Percentiles rank a stretch among this genome's conserved stretches.
Conservation (phyloP, 2,329 filamentous ascomycete species). For the Penicillium sp. region DNA sequence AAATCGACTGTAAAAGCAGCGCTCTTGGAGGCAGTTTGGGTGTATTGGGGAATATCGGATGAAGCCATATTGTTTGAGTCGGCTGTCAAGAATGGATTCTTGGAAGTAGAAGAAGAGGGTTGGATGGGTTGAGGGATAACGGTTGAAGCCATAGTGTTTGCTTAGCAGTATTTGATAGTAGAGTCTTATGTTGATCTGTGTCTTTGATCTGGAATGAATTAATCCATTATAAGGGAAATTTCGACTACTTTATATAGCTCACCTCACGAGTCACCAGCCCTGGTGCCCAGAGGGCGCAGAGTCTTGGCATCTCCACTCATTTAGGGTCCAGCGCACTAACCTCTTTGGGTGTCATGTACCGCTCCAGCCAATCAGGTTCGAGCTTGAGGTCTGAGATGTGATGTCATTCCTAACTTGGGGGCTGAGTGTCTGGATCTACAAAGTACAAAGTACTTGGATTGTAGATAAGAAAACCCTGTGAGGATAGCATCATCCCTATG, state of each 20-base stretch:
- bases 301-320: not conserved
- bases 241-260: not conserved
- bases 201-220: not conserved
- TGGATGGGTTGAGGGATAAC: not conserved
- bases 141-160: not conserved
- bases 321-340: not conserved
- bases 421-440: not conserved
- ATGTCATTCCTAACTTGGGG: constrained; percentile 12
- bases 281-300: constrained; percentile 3
- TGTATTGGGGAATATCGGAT: not conserved
- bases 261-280: not conserved
- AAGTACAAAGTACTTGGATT: no score
- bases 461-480: accelerated
- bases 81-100: not conserved
- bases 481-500: not conserved
- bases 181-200: not conserved
- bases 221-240: not conserved
- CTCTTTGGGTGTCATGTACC: not conserved
- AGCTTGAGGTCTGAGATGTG: not conserved
- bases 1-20: constrained; percentile 24
- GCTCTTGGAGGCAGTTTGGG: not conserved
- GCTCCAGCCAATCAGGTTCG: not conserved
- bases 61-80: not conserved
- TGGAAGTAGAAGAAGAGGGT: not conserved
- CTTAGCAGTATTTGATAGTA: not conserved